A percentile compares a stretch with the other conserved stretches of the same genome.
Conservation (phyloP, 345 rosid genomes). For the Lagerstroemia speciosa region DNA sequence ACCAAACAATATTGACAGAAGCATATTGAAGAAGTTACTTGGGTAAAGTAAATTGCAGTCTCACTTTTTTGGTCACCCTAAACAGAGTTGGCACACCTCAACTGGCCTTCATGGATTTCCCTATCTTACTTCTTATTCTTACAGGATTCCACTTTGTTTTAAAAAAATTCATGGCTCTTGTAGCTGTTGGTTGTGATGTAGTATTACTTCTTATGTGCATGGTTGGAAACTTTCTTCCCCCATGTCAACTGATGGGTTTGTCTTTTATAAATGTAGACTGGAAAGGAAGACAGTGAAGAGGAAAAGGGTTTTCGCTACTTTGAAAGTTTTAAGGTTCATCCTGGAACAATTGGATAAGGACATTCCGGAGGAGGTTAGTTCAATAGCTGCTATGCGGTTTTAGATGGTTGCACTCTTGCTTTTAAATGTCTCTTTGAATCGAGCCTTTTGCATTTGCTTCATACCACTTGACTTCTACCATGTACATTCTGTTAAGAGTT, state of each 20-base stretch:
- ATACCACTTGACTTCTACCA: background rate
- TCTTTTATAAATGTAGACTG: conserved; percentile 44
- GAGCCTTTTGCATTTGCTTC: background rate
- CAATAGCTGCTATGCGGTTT: conserved; percentile 1
- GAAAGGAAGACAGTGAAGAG: conserved; percentile 76
- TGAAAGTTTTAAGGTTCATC: conserved; percentile 76
- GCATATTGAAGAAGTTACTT: background rate
- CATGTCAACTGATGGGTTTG: background rate
- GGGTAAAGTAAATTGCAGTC: background rate
- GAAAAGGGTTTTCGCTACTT: conserved; percentile 75
- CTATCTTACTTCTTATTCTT: background rate
- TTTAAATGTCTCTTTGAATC: background rate
- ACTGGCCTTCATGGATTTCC: background rate
- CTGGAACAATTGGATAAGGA: conserved; percentile 72
- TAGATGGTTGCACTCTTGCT: background rate
- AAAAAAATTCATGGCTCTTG: background rate
- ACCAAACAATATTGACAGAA: background rate
- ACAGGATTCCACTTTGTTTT: background rate
- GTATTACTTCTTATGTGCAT: background rate
- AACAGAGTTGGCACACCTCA: background rate
- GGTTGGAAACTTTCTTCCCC: background rate
- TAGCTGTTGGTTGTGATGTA: background rate
- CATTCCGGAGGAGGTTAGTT: conserved; percentile 78
- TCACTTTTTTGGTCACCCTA: background rate
- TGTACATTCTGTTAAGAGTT: background rate